These are phyloP conservation scores for Sugiyamaella paludigena DNA, from an alignment of 1,139 yeast species.

Conservation along the genomic window DNA sequence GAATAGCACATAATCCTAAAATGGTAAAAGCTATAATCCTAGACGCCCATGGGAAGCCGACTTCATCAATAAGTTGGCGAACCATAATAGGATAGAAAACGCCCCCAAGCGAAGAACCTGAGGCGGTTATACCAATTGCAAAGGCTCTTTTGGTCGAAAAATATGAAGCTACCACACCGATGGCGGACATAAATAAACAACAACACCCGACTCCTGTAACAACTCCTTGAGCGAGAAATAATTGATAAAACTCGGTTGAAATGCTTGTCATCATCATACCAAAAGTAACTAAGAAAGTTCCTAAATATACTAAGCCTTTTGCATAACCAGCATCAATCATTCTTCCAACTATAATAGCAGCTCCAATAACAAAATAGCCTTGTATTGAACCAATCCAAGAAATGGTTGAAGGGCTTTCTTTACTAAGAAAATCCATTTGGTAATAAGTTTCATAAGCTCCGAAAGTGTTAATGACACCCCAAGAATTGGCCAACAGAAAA, in stretches of 20 bases:
- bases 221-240: conserved; percentile 56
- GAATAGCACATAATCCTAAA: conserved; percentile 26
- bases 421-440: conserved; percentile 45
- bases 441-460: conserved; percentile 65
- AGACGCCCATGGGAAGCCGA: conserved; percentile 39
- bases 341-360: conserved; percentile 47
- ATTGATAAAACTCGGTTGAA: conserved; percentile 50
- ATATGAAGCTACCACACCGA: conserved; percentile 44
- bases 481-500: conserved; percentile 50
- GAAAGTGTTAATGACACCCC: conserved; percentile 58
- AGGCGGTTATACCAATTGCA: conserved; percentile 55
- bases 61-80: conserved; percentile 27
- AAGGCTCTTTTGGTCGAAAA: conserved; percentile 53
- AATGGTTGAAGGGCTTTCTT: conserved; percentile 34
- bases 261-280: conserved; percentile 57
- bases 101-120: conserved; percentile 54
- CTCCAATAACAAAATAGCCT: conserved; percentile 45
- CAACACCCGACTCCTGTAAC: conserved; percentile 51
- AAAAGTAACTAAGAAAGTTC: conserved; percentile 40
- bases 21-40: conserved; percentile 33
- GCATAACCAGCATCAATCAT: conserved; percentile 41
- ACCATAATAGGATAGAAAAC: conserved; percentile 35
- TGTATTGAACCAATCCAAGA: conserved; percentile 34
- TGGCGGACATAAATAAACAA: conserved; percentile 40
- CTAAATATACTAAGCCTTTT: conserved; percentile 37